Conservation (phyloP, 2,329 filamentous ascomycete species). For the Geoglossum cookeanum region DNA sequence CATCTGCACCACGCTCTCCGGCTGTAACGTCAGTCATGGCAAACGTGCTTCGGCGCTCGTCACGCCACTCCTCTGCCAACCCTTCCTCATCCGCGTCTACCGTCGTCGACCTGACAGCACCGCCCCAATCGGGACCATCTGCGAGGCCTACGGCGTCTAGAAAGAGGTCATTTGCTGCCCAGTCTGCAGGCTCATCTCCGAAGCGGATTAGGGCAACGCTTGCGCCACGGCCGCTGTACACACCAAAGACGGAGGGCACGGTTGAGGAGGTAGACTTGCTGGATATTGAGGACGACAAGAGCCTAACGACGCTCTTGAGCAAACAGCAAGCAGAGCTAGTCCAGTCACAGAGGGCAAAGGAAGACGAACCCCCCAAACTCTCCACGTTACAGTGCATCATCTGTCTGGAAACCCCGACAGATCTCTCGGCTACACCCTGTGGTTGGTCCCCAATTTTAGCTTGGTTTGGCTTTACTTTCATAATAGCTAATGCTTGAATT, state of each 20-base stretch:
- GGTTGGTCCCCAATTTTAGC: conserved; percentile 28
- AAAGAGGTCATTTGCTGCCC: background rate
- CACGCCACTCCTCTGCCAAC: background rate
- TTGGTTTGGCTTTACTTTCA: background rate
- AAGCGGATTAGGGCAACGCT: background rate
- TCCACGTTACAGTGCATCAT: conserved; percentile 44
- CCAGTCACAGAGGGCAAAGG: conserved; percentile 11
- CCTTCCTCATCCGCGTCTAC: background rate
- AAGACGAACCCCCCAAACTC: conserved; percentile 33
- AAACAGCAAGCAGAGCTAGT: conserved; percentile 5
- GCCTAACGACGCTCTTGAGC: background rate
- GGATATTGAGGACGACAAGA: conserved; percentile 3
- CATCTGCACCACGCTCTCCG: background rate
- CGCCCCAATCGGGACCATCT: background rate
- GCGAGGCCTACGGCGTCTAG: background rate
- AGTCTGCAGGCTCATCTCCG: background rate
- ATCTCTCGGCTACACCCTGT: conserved; percentile 42
- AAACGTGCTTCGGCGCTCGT: background rate
- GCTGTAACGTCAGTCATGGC: background rate
- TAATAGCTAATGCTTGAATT: background rate
- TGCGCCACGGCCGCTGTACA: background rate
- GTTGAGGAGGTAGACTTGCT: conserved; percentile 4
- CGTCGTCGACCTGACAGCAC: background rate
- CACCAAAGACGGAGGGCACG: background rate
- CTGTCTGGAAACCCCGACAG: conserved; percentile 42